Base-by-base conservation (phyloP, 1,139 yeast species). In the Yamadazyma dushanensis region DNA sequence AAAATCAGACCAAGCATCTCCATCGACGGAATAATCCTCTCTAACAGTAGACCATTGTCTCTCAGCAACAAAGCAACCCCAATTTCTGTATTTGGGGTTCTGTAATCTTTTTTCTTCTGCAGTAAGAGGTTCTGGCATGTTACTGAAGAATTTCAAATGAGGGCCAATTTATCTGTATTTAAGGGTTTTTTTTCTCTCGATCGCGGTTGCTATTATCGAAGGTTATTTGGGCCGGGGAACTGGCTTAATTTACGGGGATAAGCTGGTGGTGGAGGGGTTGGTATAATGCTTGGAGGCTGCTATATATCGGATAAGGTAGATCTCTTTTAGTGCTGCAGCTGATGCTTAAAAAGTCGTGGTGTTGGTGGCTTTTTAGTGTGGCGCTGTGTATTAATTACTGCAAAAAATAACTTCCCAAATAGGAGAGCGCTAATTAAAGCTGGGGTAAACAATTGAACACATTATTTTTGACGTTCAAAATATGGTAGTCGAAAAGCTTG, bases 41-140 rank as follows among this genome's bases (percentile, higher is more conserved):
- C 97, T 70, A 8, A 92, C 97, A 0, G 95, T 85, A 18, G 95
- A 87, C 97, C 97, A 90, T 50, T 87, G 88, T 41, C 97, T 75
- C 59, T 90, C 97, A 33, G 90, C 80, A 35, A 89, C 73, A 53
- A 88, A 90, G 5, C 96, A 92, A 8, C 97, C 97, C 96, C 96
- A 90, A 44, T 85, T 74, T 51, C 83, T 78, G 87, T 94, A 87
- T 36, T 63, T 62, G 35, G 76, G 74, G 35, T 70, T 63, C 40
- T 71, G 70, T 33, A 89, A 72, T 38, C 96, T 73, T 40, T 64
- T 65, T 59, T 86, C 95, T 63, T 88, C 96, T 10, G 75, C 78
- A 11, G 73, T 68, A 29, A 63, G 8, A n/a, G 22, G 24, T 11
- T 20, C 25, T 5, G 31, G 8, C 31, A 29, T 29, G 7, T 4